A percentile compares a stretch with the other conserved stretches of the same genome.
phyloP scores from a whole-genome alignment of 345 rosid species.

The Microcos paniculata region DNA sequence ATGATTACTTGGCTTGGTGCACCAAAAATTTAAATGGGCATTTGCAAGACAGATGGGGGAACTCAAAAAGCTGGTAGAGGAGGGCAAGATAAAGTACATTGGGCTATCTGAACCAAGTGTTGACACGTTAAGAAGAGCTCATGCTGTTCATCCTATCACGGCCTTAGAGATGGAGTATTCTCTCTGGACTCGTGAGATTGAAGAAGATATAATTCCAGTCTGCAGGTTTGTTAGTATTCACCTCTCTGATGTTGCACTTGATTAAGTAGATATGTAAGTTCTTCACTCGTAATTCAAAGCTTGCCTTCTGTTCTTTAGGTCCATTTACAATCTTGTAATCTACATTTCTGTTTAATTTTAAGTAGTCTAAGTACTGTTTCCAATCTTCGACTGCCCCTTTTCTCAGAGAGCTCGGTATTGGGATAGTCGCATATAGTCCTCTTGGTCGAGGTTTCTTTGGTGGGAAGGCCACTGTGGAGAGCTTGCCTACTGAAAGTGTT shows the following conservation, averaged over 20 bases:
- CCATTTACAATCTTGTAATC: neutral
- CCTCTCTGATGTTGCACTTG: too few species aligned
- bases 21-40: too few species aligned
- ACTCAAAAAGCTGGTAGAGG: constrained; percentile 40
- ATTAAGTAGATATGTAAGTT: too few species aligned
- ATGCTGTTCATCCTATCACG: constrained; percentile 43
- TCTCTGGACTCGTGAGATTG: constrained; percentile 41
- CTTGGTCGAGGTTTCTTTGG: constrained; percentile 39
- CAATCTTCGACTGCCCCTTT: too few species aligned
- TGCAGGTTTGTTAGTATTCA: constrained; percentile 29
- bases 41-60: constrained; percentile 38
- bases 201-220: constrained; percentile 40
- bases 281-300: too few species aligned
- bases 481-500: constrained; percentile 27
- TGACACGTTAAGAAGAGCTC: constrained; percentile 40
- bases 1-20: too few species aligned
- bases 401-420: constrained; percentile 38
- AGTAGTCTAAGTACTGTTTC: too few species aligned
- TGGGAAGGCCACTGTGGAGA: constrained; percentile 35
- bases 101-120: constrained; percentile 47
- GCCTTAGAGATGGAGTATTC: constrained; percentile 48
- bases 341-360: too few species aligned
- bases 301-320: neutral
- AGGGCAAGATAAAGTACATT: constrained; percentile 42
- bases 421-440: constrained; percentile 39